Base-by-base conservation (phyloP, 805 yeast genomes). In the Starmerella vaccinii region DNA sequence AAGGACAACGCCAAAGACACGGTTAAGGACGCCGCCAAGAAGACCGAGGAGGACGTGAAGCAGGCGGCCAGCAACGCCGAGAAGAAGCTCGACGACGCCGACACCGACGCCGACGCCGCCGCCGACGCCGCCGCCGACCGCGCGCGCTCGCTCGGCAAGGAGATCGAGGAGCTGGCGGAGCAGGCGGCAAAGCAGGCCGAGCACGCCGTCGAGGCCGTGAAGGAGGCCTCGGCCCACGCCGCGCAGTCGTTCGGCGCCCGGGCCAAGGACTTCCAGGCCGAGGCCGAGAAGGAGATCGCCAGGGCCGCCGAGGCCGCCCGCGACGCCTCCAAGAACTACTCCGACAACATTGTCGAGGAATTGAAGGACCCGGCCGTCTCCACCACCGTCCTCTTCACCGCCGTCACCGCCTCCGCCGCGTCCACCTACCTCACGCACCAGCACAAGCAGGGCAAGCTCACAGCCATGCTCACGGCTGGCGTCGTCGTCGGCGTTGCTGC, bases 331-430 rank as follows among this genome's bases (percentile, higher is more conserved):
- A 50, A 51, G 44, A 45, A 35, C 50, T 53, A 51, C 51, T 49
- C 59, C 21, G 59, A 59, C 19, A 53, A 51, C 50, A 33, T 59
- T 26, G 52, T 46, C 24, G 62, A 60, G 42, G 61, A 59, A 50
- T 51, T 60, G 22, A 56, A 54, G 44, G 63, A 60, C 51, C 62
- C 63, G 3, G 62, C 62, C 16, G 52, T 57, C 7, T 53, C 59
- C 44, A 59, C 63, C 26, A 60, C 63, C 34, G 61, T 58, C 12
- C 51, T 59, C 19, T 59, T 60, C 47, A 55, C 63, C 3, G 58
- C 58, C 16, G 55, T 59, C 34, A 58, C 62, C 13, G 58, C 62
- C 39, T 51, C 61, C n/a, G 63, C 63, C 9, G 63, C 63, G 27
- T 52, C 61, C 8, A 57, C 62, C 16, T 60, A 60, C 49, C 50